Evolutionary conservation across 768 basidiomycete species (phyloP).

Genomic region (Omphalotus guepiniiformis): DNA sequence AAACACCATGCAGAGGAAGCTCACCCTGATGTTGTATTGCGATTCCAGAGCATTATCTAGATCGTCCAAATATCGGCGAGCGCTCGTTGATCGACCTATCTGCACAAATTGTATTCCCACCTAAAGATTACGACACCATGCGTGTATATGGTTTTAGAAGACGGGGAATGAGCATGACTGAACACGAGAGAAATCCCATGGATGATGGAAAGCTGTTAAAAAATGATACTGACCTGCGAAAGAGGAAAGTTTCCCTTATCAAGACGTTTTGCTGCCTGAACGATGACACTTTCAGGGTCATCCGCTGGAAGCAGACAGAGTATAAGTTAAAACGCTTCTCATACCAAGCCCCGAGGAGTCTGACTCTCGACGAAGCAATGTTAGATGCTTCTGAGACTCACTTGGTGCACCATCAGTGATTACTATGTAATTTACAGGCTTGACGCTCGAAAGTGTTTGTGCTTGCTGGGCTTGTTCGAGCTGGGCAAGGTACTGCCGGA

Average conservation of each 20-base stretch:
- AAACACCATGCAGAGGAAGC: conserved; percentile 8
- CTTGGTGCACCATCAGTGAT: conserved; percentile 64
- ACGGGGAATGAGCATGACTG: neutral
- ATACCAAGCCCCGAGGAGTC: neutral
- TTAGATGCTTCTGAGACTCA: conserved; percentile 23
- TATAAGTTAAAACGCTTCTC: neutral
- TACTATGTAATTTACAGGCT: conserved; percentile 55
- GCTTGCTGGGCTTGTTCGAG: conserved; percentile 29
- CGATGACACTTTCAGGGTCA: conserved; percentile 46
- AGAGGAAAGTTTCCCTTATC: conserved; percentile 49
- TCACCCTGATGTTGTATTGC: conserved; percentile 40
- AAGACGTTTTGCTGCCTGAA: conserved; percentile 42
- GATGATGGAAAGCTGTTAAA: too few species aligned
- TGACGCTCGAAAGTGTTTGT: conserved; percentile 32
- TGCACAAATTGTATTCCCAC: conserved; percentile 73
- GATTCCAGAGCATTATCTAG: conserved; percentile 54
- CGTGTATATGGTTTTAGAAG: neutral
- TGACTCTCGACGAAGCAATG: neutral
- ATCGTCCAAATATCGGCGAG: conserved; percentile 41
- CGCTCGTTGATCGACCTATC: conserved; percentile 45
- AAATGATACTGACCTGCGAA: conserved; percentile 37
- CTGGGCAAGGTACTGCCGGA: conserved; percentile 23
- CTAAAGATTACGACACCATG: conserved; percentile 22
- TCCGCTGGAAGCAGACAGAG: conserved; percentile 34
- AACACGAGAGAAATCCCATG: too few species aligned